These are phyloP conservation scores for Calonectria honghensis DNA, from an alignment of 2,329 filamentous ascomycete species.

Conservation along the genomic window DNA sequence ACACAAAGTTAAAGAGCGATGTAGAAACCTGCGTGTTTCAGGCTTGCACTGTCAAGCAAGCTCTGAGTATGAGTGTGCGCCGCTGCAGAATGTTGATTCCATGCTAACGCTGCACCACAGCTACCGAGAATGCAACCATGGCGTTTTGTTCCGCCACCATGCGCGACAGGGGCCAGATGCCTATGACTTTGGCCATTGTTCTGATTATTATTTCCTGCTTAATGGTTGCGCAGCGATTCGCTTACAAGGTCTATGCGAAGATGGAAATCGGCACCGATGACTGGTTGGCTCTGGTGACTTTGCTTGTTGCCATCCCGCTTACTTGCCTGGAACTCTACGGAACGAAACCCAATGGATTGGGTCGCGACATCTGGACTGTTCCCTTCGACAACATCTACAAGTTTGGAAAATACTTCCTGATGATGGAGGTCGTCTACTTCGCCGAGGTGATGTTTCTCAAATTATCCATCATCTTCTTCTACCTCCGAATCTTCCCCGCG, in stretches of 20 bases:
- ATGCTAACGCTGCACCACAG: conserved; percentile 11
- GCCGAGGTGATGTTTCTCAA: conserved; percentile 67
- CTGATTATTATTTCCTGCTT: conserved; percentile 60
- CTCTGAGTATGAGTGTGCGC: conserved; percentile 53
- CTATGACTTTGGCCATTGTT: conserved; percentile 59
- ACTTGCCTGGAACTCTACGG: conserved; percentile 58
- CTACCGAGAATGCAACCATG: conserved; percentile 52
- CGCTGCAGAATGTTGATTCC: neutral
- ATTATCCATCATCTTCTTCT: conserved; percentile 72
- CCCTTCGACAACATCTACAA: conserved; percentile 62
- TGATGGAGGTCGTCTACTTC: conserved; percentile 68
- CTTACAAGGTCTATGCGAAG: conserved; percentile 59
- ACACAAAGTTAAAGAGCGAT: conserved; percentile 13
- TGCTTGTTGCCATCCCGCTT: conserved; percentile 56
- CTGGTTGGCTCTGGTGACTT: conserved; percentile 57
- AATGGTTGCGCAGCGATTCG: conserved; percentile 66
- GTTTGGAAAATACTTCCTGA: conserved; percentile 66
- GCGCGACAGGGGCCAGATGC: conserved; percentile 56
- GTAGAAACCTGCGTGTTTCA: conserved; percentile 53
- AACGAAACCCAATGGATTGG: conserved; percentile 64
- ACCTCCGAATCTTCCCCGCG: conserved; percentile 71
- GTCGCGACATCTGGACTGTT: conserved; percentile 72
- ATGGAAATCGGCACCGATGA: conserved; percentile 63
- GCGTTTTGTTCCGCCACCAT: conserved; percentile 55
- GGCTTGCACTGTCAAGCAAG: conserved; percentile 57